phyloP scores from a whole-genome alignment of 208 protist species.

The Crithidia bombi region DNA sequence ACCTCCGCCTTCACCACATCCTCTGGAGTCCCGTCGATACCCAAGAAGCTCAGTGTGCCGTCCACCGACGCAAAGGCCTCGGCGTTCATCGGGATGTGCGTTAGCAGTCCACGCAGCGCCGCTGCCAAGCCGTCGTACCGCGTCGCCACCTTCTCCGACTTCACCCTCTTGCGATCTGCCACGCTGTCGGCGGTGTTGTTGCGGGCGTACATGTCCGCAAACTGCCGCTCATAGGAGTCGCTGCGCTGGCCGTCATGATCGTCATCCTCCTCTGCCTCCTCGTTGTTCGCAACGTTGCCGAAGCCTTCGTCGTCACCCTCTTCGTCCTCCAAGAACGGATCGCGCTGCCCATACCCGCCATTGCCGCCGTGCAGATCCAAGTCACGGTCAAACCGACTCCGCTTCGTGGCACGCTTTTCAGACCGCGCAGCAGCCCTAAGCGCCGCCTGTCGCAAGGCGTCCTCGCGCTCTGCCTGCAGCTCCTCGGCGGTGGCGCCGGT shows the following conservation, averaged over 20 bases:
- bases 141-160: slow-evolving; percentile 8
- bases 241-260: slow-evolving; percentile 18
- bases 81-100: slow-evolving; percentile 40
- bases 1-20: slow-evolving; percentile 61
- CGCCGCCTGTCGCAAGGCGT: slow-evolving; percentile 43
- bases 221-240: slow-evolving; percentile 35
- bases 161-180: slow-evolving; percentile 21
- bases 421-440: slow-evolving; percentile 37
- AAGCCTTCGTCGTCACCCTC: not conserved
- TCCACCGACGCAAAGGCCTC: slow-evolving; percentile 59
- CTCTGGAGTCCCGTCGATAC: slow-evolving; percentile 46
- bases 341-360: not conserved
- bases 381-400: slow-evolving; percentile 30
- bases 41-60: slow-evolving; percentile 70
- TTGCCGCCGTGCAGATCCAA: slow-evolving; percentile 20
- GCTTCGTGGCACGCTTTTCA: slow-evolving; percentile 28
- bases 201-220: slow-evolving; percentile 34
- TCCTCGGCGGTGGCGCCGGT: slow-evolving; percentile 51
- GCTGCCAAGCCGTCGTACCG: slow-evolving; percentile 39
- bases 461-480: slow-evolving; percentile 60
- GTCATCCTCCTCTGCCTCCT: not conserved
- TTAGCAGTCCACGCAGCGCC: slow-evolving; percentile 46
- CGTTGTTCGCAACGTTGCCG: not conserved
- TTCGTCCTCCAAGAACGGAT: slow-evolving; percentile 21
- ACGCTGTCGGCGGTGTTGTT: slow-evolving; percentile 27